Evolutionary conservation across 2,329 filamentous ascomycete species (phyloP), one percentile per base, ranked within the genome.

Genomic region (Trichothecium sympodiale): DNA sequence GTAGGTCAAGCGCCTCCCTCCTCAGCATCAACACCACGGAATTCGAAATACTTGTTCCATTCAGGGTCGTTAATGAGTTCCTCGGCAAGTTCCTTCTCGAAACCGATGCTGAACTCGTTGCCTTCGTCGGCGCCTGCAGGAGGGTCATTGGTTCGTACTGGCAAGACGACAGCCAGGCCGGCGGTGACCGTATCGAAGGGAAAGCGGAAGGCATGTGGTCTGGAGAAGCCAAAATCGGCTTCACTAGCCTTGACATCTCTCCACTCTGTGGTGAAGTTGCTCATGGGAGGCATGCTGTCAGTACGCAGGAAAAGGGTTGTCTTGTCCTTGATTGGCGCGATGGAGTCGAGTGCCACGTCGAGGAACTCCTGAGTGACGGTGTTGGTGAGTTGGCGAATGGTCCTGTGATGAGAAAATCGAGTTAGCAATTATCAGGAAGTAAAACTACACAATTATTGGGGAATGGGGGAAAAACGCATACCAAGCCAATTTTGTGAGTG

Each of bases 261-360:
- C 37, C 56, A 54, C 25, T 62, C 60, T 0, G 58, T 62, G 28
- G 52, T 40, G 2, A 59, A 39, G 5, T 59, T 47, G 2, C 49
- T 52, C 41, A 61, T 39, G 4, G 59, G 57, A 8, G 60, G 58
- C 10, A 55, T 46, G 0, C 54, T 47, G 38, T 62, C 52, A 15
- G 55, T 46, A 2, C 54, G 53, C 1, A 55, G 43, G 31, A 50
- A 54, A 6, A 64, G 27, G 1, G 44, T 35, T 1, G 48, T 43
- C 41, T 64, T 64, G 40, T 65, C 56, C 5, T 54, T 49, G 9
- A 61, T 44, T 0, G 46, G 48, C 1, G 59, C 58, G 0, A 61
- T 47, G 37, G 44, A 38, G 5, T 47, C 43, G 0, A 65, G 44
- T 3, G 46, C 40, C 12, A 44, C 29, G 18, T 50, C 46, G 0